Conservation (phyloP, 2,329 filamentous ascomycete species). For the Thermothelomyces thermophilus region DNA sequence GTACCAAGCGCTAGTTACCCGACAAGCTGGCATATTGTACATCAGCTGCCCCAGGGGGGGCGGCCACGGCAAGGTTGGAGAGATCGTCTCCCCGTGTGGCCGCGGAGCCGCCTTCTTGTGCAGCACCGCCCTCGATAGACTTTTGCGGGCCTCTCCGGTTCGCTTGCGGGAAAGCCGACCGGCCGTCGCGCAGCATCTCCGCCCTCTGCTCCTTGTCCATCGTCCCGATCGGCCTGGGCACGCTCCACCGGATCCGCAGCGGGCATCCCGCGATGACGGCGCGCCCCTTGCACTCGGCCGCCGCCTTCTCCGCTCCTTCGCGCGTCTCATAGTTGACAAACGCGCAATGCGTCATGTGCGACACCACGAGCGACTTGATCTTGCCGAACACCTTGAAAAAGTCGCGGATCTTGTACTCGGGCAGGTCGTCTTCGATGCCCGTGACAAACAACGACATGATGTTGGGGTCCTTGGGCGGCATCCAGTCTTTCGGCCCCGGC, state of each 20-base stretch:
- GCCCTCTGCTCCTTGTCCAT: constrained; percentile 82
- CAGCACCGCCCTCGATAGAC: constrained; percentile 29
- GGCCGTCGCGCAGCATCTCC: constrained; percentile 72
- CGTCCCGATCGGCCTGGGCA: constrained; percentile 83
- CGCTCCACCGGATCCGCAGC: constrained; percentile 83
- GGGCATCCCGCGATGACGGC: constrained; percentile 89
- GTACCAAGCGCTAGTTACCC: constrained; percentile 53
- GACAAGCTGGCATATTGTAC: constrained; percentile 79
- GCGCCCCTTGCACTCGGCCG: constrained; percentile 76
- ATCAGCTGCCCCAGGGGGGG: constrained; percentile 72
- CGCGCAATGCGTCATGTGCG: constrained; percentile 93
- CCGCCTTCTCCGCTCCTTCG: constrained; percentile 77
- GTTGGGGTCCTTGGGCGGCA: constrained; percentile 74
- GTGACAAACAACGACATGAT: constrained; percentile 93
- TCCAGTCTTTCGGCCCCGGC: constrained; percentile 76
- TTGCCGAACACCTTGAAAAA: constrained; percentile 88
- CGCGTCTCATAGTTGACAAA: constrained; percentile 91
- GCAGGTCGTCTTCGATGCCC: constrained; percentile 91
- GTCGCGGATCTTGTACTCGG: constrained; percentile 82
- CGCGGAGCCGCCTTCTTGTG: constrained; percentile 22
- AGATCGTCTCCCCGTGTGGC: constrained; percentile 24
- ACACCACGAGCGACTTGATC: constrained; percentile 88
- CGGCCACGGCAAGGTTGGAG: constrained; percentile 50
- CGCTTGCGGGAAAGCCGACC: constrained; percentile 48
- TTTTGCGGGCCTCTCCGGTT: constrained; percentile 33